These are phyloP conservation scores for Candida krabiensis DNA, from an alignment of 805 yeast genomes.

Conservation along the genomic window DNA sequence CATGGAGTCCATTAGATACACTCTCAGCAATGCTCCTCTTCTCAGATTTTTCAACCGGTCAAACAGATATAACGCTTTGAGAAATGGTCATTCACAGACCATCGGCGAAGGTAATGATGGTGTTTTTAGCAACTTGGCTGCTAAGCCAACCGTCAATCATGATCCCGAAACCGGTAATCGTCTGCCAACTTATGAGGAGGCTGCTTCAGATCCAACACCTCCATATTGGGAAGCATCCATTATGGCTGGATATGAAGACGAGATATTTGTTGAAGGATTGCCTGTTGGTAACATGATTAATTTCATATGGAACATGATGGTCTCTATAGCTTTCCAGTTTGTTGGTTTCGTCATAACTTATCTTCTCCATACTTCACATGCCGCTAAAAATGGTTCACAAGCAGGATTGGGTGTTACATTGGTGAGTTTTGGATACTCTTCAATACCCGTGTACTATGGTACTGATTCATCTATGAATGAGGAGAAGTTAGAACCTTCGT, in stretches of 20 bases:
- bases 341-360: constrained; percentile 92
- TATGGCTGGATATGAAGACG: constrained; percentile 81
- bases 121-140: constrained; percentile 87
- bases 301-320: constrained; percentile 85
- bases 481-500: constrained; percentile 49
- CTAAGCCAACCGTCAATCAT: constrained; percentile 58
- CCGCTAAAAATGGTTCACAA: constrained; percentile 92
- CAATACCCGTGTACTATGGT: constrained; percentile 44
- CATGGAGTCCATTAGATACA: constrained; percentile 10
- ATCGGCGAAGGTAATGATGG: constrained; percentile 67
- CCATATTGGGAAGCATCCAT: constrained; percentile 95
- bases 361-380: constrained; percentile 91
- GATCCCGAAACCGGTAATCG: constrained; percentile 58
- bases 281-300: constrained; percentile 94
- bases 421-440: constrained; percentile 63
- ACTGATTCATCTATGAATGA: constrained; percentile 21
- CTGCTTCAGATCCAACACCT: constrained; percentile 90
- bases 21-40: constrained; percentile 30
- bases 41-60: constrained; percentile 25
- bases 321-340: constrained; percentile 89
- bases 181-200: constrained; percentile 90
- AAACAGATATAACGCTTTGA: constrained; percentile 25
- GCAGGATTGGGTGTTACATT: constrained; percentile 89
- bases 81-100: constrained; percentile 12
- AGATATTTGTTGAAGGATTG: constrained; percentile 88